Base-by-base conservation (phyloP, 2,329 filamentous ascomycete genomes). In the Orbilia javanica region DNA sequence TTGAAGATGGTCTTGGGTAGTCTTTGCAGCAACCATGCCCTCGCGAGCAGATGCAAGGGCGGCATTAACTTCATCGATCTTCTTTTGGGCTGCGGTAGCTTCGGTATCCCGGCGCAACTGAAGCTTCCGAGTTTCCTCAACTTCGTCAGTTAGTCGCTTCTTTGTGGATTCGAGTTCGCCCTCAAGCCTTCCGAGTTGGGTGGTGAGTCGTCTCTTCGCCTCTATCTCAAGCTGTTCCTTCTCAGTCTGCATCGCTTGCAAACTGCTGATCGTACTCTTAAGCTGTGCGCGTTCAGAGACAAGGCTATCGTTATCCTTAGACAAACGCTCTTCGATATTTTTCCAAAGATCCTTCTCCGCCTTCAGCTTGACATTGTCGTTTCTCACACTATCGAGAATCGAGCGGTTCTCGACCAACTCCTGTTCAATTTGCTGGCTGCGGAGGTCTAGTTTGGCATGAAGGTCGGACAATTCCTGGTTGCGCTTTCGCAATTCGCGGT, bases 331-430 rank as follows among this genome's bases (percentile, higher is more conserved):
- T 83, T 98, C 94, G 36, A 97, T 97, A 70, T 92, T 93, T 85
- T 96, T 97, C 92, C 93, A 97, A 8, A 99, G 87, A 42, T 93
- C 92, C 85, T 97, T 97, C 84, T 98, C 95, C 0, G 95, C 94
- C 84, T 97, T 97, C 36, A 97, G 88, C 82, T 98, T 97, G 15
- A 94, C 91, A 67, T 91, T 93, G 83, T 99, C 96, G 80, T 93
- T 94, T 65, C 94, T 92, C 84, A 97, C 89, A 82, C 93, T 94
- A 82, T 99, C 95, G 2, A 92, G 87, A 65, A 95, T 85, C 34
- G 92, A 92, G 83, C 91, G 92, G 4, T 92, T 90, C 83, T 97
- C 96, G 8, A 98, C 90, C 4, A 98, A 88, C 81, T 99, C 95
- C 84, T 98, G 95, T 0, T 93, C 94, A 29, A 95, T 92, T 84